Evolutionary conservation across 495 filamentous ascomycete species (phyloP), one percentile per base, ranked within the genome.

Genomic region (Penicillium lagena): DNA sequence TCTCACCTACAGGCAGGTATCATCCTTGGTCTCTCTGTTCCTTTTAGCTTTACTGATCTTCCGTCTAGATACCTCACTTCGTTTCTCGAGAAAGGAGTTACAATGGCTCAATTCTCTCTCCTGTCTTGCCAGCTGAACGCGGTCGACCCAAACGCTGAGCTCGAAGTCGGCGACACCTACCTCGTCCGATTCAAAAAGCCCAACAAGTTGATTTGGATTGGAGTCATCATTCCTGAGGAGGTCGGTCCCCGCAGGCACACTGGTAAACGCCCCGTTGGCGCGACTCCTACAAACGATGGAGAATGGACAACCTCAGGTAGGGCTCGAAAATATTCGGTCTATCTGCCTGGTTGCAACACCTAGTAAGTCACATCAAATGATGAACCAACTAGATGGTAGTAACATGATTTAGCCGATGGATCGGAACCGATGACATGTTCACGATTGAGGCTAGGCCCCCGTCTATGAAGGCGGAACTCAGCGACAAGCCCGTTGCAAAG

Each of bases 151-250:
- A 1, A 7, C 14, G 12, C 3, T 3, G 43, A 41, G 22, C 40
- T 52, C 0, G 15, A 49, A 2, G 29, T 49, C 5, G 52, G 55
- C 4, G 31, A 56, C 9, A 14, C 14, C 0, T 50, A 40, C 9
- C 29, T 58, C 7, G 29, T 44, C 10, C 49, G 55, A 1, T 58
- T 45, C 43, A 55, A 58, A n/a, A 58, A 52, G 0, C 37, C 49
- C 0, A 14, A 39, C 1, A 47, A 58, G 40, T 43, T 37, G 29
- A 43, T 43, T 1, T 59, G 56, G 56, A 12, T 56, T 22, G 49
- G 38, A 0, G 31, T 59, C 0, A 31, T 53, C 1, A 13, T 54
- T 1, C 35, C 47, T 0, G 46, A 48, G 2, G 14, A 35, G 1
- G 46, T 48, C 22, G 47, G 46, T 7, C 43, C 40, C 7, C 28